Conservation (phyloP, 768 basidiomycete genomes). For the Suillus tomentosus region DNA sequence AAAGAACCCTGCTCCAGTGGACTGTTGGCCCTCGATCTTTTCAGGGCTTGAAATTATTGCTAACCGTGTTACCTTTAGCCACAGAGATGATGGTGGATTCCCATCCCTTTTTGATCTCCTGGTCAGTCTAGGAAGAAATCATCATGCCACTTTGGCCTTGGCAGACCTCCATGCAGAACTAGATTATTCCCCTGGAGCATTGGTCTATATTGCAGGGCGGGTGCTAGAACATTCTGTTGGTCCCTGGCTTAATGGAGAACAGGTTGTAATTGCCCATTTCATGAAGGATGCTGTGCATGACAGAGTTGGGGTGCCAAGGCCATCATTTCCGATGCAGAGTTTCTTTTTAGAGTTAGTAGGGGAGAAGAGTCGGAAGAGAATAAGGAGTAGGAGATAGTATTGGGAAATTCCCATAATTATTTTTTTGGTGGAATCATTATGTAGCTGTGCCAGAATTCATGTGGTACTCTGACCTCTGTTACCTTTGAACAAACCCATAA, state of each 20-base stretch:
- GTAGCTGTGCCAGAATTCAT: no score
- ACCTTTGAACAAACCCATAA: no score
- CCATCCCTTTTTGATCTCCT: constrained; percentile 4
- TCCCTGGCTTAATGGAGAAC: neutral
- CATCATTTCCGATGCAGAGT: neutral
- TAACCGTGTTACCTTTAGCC: neutral
- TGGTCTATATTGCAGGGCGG: constrained; percentile 1
- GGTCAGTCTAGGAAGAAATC: constrained; percentile 4
- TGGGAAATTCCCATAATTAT: neutral
- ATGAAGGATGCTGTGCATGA: constrained; percentile 5
- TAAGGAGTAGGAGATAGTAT: neutral
- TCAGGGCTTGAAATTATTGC: constrained; percentile 7
- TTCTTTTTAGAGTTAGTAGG: neutral
- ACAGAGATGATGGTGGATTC: neutral
- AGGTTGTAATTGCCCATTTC: neutral
- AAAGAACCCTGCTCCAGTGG: neutral
- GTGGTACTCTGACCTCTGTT: no score
- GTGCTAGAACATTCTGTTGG: constrained; percentile 1
- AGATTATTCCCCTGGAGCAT: constrained; percentile 10
- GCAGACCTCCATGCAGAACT: neutral
- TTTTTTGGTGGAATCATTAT: neutral
- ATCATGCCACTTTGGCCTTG: neutral
- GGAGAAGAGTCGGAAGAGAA: neutral
- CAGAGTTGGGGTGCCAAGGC: neutral
- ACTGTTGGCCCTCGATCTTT: neutral